phyloP scores from a whole-genome alignment of 352 stramenopile species.

The Phytopythium sindhum region DNA sequence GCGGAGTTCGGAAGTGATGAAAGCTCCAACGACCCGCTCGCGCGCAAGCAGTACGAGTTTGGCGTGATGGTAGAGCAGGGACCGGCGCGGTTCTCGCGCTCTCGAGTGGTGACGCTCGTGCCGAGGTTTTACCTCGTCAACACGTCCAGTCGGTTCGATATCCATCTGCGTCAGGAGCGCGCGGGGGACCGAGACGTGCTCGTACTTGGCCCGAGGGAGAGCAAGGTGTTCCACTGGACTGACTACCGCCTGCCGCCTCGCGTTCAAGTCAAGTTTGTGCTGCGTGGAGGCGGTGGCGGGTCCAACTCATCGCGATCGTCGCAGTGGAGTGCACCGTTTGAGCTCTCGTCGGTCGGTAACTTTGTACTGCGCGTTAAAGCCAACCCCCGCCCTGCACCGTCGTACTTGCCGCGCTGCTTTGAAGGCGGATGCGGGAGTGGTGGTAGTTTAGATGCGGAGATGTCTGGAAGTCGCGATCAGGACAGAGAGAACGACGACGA shows the following conservation, averaged over 20 bases:
- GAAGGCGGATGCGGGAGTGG: conserved; percentile 18
- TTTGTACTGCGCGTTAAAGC: conserved; percentile 74
- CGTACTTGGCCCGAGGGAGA: conserved; percentile 47
- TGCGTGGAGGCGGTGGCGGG: conserved; percentile 19
- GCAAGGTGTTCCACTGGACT: conserved; percentile 78
- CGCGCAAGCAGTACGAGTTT: conserved; percentile 79
- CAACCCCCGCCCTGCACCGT: conserved; percentile 39
- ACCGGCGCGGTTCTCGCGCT: conserved; percentile 67
- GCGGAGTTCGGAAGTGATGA: conserved; percentile 24
- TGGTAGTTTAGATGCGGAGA: background rate
- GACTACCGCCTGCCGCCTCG: conserved; percentile 59
- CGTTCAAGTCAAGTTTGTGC: conserved; percentile 71
- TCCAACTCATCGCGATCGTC: conserved; percentile 23
- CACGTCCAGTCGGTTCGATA: conserved; percentile 55
- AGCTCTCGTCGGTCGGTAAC: conserved; percentile 76
- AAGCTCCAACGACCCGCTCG: conserved; percentile 18
- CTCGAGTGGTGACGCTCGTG: conserved; percentile 75
- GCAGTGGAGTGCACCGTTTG: conserved; percentile 77
- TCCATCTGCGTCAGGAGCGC: conserved; percentile 66
- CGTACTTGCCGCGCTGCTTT: conserved; percentile 38
- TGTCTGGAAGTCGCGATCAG: background rate
- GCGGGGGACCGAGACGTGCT: conserved; percentile 35
- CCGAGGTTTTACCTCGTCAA: conserved; percentile 84
- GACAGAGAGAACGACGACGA: conserved; percentile 22
- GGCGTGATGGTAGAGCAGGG: conserved; percentile 86